Percentiles rank a stretch among this genome's conserved stretches.
These are phyloP conservation scores for Chlorella ohadii DNA, from an alignment of 139 green algal species.

Conservation along the genomic window DNA sequence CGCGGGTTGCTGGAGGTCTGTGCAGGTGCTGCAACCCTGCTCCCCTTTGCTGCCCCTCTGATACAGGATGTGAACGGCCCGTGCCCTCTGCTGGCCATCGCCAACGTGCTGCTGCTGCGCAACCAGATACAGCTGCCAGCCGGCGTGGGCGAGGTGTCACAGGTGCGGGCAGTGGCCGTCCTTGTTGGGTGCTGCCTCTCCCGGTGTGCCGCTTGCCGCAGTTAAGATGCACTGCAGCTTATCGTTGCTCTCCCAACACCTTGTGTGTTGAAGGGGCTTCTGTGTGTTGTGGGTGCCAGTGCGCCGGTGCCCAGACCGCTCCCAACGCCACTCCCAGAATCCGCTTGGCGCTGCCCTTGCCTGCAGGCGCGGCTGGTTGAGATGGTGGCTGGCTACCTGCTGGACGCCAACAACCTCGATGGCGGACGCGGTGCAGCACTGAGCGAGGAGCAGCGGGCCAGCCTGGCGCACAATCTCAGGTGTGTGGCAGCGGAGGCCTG, in stretches of 20 bases:
- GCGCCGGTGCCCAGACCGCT: no score
- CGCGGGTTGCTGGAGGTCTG: no score
- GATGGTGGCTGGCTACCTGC: constrained; percentile 77
- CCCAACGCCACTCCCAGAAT: no score
- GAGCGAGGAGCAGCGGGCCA: constrained; percentile 55
- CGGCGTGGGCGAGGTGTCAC: constrained; percentile 47
- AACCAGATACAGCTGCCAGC: constrained; percentile 66
- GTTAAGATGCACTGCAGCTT: no score
- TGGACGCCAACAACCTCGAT: constrained; percentile 71
- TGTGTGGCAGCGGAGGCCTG: no score
- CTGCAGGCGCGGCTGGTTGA: constrained; percentile 70
- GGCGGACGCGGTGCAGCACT: background rate
- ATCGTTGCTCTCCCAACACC: no score
- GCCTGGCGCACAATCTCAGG: constrained; percentile 71
- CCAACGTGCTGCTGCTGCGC: constrained; percentile 87
- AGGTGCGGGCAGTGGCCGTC: constrained; percentile 25
- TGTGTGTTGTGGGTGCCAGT: no score
- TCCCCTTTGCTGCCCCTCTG: no score
- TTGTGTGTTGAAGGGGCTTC: no score
- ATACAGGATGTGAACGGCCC: constrained; percentile 96
- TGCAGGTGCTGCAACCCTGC: no score
- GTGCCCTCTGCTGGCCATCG: constrained; percentile 92
- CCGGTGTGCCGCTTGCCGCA: no score
- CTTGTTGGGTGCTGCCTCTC: background rate
- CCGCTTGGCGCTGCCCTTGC: no score